A percentile compares a stretch with the other conserved stretches of the same genome.
phyloP scores from a whole-genome alignment of 257 asterid genomes.

The Plantago ovata region DNA sequence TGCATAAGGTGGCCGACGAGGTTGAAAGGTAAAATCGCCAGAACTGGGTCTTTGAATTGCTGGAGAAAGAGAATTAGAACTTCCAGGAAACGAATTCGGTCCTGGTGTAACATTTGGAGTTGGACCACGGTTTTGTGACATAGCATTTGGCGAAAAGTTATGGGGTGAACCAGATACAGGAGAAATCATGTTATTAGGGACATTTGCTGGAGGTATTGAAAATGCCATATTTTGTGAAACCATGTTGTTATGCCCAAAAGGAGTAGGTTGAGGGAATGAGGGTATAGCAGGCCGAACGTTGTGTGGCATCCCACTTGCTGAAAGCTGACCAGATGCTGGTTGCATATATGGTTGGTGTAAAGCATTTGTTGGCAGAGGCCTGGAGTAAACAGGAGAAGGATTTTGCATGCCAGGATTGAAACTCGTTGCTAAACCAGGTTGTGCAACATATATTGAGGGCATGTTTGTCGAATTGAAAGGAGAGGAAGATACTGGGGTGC shows the following conservation, averaged over 20 bases:
- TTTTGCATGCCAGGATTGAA: constrained; percentile 47
- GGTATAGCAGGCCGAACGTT: constrained; percentile 32
- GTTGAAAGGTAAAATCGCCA: constrained; percentile 76
- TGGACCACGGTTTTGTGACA: constrained; percentile 33
- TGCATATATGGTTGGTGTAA: constrained; percentile 39
- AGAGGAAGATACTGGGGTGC: constrained; percentile 32
- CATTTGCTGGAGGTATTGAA: constrained; percentile 26
- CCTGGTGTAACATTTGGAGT: constrained; percentile 18
- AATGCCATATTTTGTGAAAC: constrained; percentile 32
- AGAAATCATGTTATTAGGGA: constrained; percentile 30
- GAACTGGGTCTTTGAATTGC: constrained; percentile 53
- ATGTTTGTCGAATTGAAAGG: constrained; percentile 33
- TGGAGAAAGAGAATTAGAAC: constrained; percentile 34
- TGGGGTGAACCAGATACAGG: constrained; percentile 37
- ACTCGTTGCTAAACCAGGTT: constrained; percentile 39
- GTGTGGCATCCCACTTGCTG: constrained; percentile 31
- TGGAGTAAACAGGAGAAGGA: constrained; percentile 31
- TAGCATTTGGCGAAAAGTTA: constrained; percentile 21
- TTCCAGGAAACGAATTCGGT: constrained; percentile 32
- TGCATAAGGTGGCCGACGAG: constrained; percentile 52
- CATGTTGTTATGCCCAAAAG: constrained; percentile 29
- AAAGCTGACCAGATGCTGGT: constrained; percentile 27
- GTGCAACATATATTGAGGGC: constrained; percentile 48
- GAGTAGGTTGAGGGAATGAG: constrained; percentile 26
- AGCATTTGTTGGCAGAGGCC: constrained; percentile 34